A percentile compares a stretch with the other conserved stretches of the same genome.
phyloP scores from a whole-genome alignment of 768 basidiomycete species.

The Porphyrellus cyaneotinctus region DNA sequence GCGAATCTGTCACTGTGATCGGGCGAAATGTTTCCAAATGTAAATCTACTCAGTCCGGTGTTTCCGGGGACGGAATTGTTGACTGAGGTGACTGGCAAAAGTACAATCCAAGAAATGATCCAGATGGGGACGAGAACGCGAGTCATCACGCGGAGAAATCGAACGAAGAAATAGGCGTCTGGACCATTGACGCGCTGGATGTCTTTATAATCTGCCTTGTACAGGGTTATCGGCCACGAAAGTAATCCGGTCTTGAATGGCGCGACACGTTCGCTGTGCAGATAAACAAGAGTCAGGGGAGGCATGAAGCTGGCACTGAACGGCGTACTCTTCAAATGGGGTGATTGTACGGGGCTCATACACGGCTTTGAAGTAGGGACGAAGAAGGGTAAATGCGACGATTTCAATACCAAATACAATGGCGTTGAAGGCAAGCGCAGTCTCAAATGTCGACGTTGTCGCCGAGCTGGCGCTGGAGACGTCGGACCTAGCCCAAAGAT shows the following conservation, averaged over 20 bases:
- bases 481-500: constrained; percentile 33
- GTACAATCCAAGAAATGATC: constrained; percentile 81
- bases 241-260: constrained; percentile 50
- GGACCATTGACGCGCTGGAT: constrained; percentile 71
- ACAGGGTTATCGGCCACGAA: constrained; percentile 66
- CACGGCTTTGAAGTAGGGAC: constrained; percentile 81
- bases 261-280: constrained; percentile 50
- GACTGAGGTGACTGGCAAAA: constrained; percentile 71
- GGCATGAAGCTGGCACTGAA: not conserved
- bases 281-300: not conserved
- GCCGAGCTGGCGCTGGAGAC: constrained; percentile 47
- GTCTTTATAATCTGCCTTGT: constrained; percentile 54
- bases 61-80: constrained; percentile 44
- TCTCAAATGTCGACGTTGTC: constrained; percentile 74
- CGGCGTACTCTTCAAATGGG: constrained; percentile 40
- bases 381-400: constrained; percentile 71
- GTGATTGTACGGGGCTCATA: constrained; percentile 85
- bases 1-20: constrained; percentile 57
- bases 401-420: constrained; percentile 71
- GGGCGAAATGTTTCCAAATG: constrained; percentile 70
- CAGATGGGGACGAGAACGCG: constrained; percentile 86
- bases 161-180: constrained; percentile 92
- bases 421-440: constrained; percentile 81
- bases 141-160: constrained; percentile 82
- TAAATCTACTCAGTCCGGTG: constrained; percentile 63